Evolutionary conservation across 164 flowering plant genomes (phyloP), one percentile per base, ranked within the genome.

Genomic region (Paratinospora sagittata): DNA sequence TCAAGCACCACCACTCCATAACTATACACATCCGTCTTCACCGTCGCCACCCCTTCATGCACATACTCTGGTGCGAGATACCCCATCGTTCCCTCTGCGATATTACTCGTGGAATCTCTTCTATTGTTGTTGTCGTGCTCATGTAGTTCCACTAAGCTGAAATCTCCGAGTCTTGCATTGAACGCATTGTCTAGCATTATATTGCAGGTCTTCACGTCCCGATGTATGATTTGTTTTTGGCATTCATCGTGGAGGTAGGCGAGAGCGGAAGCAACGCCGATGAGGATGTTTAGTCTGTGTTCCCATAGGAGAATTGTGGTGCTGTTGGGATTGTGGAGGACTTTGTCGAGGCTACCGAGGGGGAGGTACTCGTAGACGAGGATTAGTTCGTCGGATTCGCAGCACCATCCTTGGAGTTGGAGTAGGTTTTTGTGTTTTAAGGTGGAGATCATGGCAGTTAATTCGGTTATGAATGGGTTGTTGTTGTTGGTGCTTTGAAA

Each of bases 321-420:
- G 16, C 78, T 41, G 8, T 60, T 37, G 9, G 65, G 63, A 9
- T 65, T 72, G 76, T 82, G 87, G 21, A 90, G 85, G 73, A 83
- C n/a, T 66, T 72, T 81, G 76, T 87, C 85, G 7, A 93, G 88
- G 82, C 90, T 89, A 65, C 97, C 95, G 45, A 83, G 83, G 21
- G 87, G 79, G 78, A 93, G 66, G 80, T 82, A 85, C 73, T 90
- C 92, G 39, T 89, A 92, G 47, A 93, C 92, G 0, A 93, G 86
- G 67, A 87, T 75, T 19, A 88, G 67, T 21, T 89, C 92, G 23
- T 68, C 52, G 36, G 81, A 80, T 73, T 92, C 95, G 49, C 84
- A 81, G 76, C 98, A 92, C 96, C 98, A 92, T 17, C 98, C 98
- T 55, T 78, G 86, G 12, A 92, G 84, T 80, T 86, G 88, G 36